Conservation (phyloP, 2,329 filamentous ascomycete genomes). For the Ophiostoma quercus region DNA sequence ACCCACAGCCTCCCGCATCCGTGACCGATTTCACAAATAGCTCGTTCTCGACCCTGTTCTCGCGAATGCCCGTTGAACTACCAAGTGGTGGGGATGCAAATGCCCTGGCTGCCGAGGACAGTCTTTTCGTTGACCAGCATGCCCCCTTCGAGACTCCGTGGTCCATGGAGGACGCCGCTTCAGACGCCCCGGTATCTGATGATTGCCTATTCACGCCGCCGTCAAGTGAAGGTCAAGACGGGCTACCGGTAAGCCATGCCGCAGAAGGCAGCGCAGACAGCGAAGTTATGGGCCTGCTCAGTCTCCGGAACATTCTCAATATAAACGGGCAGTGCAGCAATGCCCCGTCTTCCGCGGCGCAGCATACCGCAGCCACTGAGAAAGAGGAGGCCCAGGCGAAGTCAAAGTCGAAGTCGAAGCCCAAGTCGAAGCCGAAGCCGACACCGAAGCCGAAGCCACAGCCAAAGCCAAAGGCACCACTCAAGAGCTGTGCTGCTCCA, state of each 20-base stretch:
- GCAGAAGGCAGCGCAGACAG: not conserved
- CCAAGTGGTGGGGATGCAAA: not conserved
- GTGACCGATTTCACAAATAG: not conserved
- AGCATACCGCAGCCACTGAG: not conserved
- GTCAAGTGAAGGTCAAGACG: not conserved
- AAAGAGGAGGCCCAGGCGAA: not conserved
- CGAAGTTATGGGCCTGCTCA: not conserved
- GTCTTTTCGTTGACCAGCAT: not conserved
- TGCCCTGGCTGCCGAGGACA: not conserved
- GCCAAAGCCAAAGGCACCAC: not conserved
- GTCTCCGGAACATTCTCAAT: not conserved
- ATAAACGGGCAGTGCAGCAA: not conserved
- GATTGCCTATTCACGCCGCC: not conserved
- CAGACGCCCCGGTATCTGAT: too few species aligned
- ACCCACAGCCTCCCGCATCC: not conserved
- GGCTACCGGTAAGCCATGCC: not conserved
- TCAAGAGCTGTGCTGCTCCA: not conserved
- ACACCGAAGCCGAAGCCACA: not conserved
- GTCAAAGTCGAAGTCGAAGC: not conserved
- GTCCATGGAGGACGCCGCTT: not conserved
- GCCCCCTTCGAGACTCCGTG: not conserved
- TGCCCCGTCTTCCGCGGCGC: not conserved
- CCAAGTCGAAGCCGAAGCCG: not conserved
- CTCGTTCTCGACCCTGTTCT: not conserved
- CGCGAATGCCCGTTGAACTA: not conserved